Conservation (phyloP, 1,139 yeast species). For the Casaregolazyma lundiana region DNA sequence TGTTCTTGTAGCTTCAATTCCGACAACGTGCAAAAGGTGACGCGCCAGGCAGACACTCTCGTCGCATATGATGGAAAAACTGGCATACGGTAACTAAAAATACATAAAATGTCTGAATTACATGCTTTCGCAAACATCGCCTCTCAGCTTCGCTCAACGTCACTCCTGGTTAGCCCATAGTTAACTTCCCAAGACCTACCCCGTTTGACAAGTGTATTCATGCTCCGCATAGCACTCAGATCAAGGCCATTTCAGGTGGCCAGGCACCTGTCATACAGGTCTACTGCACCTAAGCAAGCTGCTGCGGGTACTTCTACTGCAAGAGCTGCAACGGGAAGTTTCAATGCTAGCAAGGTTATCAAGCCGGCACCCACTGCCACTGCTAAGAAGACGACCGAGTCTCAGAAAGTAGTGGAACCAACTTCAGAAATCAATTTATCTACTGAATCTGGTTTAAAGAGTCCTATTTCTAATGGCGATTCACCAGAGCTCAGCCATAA, state of each 20-base stretch:
- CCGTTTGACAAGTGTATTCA: not conserved
- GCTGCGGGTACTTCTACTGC: not conserved
- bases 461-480: not conserved
- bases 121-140: too few relatives aligned
- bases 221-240: not conserved
- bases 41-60: too few relatives aligned
- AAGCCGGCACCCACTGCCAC: not conserved
- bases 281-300: conserved; percentile 6
- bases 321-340: not conserved
- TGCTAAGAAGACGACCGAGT: not conserved
- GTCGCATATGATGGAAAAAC: too few relatives aligned
- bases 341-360: not conserved
- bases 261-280: conserved; percentile 3
- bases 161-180: too few relatives aligned
- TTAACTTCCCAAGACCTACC: not conserved
- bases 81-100: too few relatives aligned
- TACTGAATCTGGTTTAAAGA: not conserved
- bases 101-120: too few relatives aligned
- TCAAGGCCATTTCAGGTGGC: not conserved
- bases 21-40: too few relatives aligned
- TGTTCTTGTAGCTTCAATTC: too few relatives aligned
- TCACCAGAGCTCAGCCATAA: not conserved
- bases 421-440: not conserved
- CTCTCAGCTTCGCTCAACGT: too few relatives aligned
- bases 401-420: not conserved